These are phyloP conservation scores for Barnettozyma pratensis DNA, from an alignment of 805 yeast species.

Conservation along the genomic window DNA sequence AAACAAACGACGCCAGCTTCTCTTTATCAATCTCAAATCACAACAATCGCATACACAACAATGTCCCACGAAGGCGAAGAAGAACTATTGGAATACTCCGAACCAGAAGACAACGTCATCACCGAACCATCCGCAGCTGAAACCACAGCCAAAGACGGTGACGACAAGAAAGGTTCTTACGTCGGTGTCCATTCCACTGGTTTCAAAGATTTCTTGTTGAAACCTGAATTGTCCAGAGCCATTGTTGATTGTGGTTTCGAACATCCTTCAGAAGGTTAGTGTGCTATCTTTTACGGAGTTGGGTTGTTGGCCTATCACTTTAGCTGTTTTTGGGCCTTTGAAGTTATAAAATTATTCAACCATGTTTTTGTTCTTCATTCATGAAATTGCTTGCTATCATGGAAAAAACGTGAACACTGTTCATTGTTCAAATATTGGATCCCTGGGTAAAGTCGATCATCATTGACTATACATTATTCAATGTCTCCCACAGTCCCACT, in stretches of 20 bases:
- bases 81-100: conserved; percentile 98
- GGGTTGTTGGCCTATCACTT: background rate
- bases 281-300: background rate
- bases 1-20: no score
- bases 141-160: conserved; percentile 45
- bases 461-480: no score
- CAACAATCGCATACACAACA: background rate
- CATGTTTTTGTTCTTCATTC: no score
- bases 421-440: no score
- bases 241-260: conserved; percentile 99
- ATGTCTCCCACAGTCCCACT: no score
- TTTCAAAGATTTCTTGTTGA: conserved; percentile 93
- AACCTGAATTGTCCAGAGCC: conserved; percentile 96
- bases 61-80: conserved; percentile 98
- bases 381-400: no score
- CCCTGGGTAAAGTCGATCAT: no score
- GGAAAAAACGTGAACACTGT: no score
- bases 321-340: background rate
- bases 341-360: conserved; percentile 2
- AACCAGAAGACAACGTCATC: conserved; percentile 87
- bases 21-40: no score
- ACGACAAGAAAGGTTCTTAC: conserved; percentile 92
- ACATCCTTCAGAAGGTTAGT: conserved; percentile 98
- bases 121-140: conserved; percentile 42
- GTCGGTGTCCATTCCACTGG: conserved; percentile 98